These are phyloP conservation scores for Ilex asprella DNA, from an alignment of 257 asterid genomes.

Conservation along the genomic window DNA sequence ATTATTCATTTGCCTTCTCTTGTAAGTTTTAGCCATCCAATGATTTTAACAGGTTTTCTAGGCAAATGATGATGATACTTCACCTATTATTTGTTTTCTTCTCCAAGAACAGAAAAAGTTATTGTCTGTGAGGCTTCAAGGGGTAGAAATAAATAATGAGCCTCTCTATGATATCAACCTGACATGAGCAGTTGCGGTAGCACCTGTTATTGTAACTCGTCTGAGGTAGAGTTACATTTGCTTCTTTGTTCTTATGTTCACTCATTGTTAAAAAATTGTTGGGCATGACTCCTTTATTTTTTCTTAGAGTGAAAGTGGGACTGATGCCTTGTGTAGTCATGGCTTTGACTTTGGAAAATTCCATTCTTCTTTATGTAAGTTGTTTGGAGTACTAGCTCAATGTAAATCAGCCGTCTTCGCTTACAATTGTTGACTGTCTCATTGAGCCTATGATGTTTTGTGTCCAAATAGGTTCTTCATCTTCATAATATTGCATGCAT, in stretches of 20 bases:
- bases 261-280: not conserved
- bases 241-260: slow-evolving; percentile 10
- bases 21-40: not conserved
- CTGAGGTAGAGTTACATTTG: slow-evolving; percentile 40
- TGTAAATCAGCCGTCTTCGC: too few species aligned
- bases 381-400: slow-evolving; percentile 19
- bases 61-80: slow-evolving; percentile 73
- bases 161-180: slow-evolving; percentile 70
- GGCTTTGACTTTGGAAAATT: slow-evolving; percentile 63
- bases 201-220: slow-evolving; percentile 80
- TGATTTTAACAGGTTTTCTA: slow-evolving; percentile 59
- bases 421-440: not conserved
- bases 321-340: slow-evolving; percentile 59
- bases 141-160: slow-evolving; percentile 61
- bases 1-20: slow-evolving; percentile 10
- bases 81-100: slow-evolving; percentile 77
- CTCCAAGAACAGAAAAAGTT: slow-evolving; percentile 74
- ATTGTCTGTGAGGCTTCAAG: slow-evolving; percentile 67
- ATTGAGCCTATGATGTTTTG: slow-evolving; percentile 3
- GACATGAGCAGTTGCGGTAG: slow-evolving; percentile 79
- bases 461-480: not conserved
- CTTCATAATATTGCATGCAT: slow-evolving; percentile 4
- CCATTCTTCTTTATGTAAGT: slow-evolving; percentile 81
- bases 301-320: slow-evolving; percentile 53
- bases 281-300: slow-evolving; percentile 15